These are phyloP conservation scores for Aspergillus panamensis DNA, from an alignment of 495 filamentous ascomycete species.

Conservation along the genomic window DNA sequence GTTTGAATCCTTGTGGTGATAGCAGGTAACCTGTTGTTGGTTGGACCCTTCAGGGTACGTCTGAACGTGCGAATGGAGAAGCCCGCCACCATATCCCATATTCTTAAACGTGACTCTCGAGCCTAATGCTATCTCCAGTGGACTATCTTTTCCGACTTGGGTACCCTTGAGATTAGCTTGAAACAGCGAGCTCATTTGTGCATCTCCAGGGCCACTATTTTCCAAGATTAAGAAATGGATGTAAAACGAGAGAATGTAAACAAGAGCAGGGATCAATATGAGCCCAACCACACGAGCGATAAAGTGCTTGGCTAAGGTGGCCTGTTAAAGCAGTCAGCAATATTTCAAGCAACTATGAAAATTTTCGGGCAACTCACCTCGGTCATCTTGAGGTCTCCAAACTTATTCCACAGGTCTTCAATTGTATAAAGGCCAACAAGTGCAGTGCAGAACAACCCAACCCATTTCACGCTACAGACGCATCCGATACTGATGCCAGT, in stretches of 20 bases:
- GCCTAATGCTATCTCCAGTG: slow-evolving; percentile 83
- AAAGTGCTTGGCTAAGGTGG: slow-evolving; percentile 72
- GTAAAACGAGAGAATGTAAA: slow-evolving; percentile 94
- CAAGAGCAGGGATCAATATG: slow-evolving; percentile 77
- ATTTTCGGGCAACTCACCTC: slow-evolving; percentile 48
- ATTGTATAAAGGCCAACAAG: slow-evolving; percentile 93
- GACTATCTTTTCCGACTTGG: slow-evolving; percentile 89
- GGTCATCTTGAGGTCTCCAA: slow-evolving; percentile 89
- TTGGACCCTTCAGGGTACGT: slow-evolving; percentile 90
- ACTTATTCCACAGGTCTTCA: slow-evolving; percentile 98
- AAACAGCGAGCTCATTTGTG: slow-evolving; percentile 99
- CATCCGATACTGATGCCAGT: slow-evolving; percentile 93
- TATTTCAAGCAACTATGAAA: not conserved
- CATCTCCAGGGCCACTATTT: slow-evolving; percentile 93
- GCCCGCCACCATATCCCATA: slow-evolving; percentile 96
- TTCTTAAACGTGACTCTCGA: slow-evolving; percentile 95
- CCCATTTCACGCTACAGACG: slow-evolving; percentile 97
- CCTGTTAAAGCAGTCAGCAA: slow-evolving; percentile 38
- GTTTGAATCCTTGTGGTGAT: slow-evolving; percentile 99
- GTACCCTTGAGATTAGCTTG: slow-evolving; percentile 93
- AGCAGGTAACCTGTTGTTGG: slow-evolving; percentile 97
- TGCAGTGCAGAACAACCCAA: slow-evolving; percentile 91
- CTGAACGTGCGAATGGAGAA: slow-evolving; percentile 97
- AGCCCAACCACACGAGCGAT: slow-evolving; percentile 78
- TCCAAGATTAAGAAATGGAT: slow-evolving; percentile 89